Conservation (phyloP, 2,329 filamentous ascomycete genomes). For the Arthrinium phaeospermum region DNA sequence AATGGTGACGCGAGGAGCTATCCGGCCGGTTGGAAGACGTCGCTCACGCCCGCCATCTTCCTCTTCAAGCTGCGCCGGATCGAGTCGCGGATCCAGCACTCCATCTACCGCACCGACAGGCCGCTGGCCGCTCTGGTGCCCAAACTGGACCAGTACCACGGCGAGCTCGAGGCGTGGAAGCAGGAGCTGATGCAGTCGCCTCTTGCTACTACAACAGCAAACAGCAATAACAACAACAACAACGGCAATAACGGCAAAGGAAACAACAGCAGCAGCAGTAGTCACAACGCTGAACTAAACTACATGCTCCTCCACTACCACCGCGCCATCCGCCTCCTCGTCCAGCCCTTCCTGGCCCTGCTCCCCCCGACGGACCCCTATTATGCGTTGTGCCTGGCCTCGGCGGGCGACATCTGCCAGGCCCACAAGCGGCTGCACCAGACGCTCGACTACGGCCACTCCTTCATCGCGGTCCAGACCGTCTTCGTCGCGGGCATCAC, state of each 20-base stretch:
- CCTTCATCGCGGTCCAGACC: conserved; percentile 49
- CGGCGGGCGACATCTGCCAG: conserved; percentile 48
- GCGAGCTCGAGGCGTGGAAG: conserved; percentile 54
- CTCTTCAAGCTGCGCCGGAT: conserved; percentile 52
- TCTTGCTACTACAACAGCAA: conserved; percentile 29
- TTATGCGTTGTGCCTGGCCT: conserved; percentile 48
- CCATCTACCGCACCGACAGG: conserved; percentile 56
- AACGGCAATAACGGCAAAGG: background rate
- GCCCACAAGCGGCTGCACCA: conserved; percentile 49
- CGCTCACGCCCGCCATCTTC: conserved; percentile 49
- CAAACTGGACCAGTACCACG: conserved; percentile 52
- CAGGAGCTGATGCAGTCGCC: conserved; percentile 37
- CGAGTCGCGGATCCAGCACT: conserved; percentile 56
- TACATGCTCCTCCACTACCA: conserved; percentile 57
- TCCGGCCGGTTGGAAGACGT: conserved; percentile 35
- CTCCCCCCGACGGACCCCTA: conserved; percentile 52
- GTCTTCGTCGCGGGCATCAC: conserved; percentile 50
- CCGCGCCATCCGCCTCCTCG: conserved; percentile 53
- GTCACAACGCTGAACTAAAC: conserved; percentile 46
- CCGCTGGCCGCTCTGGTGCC: conserved; percentile 49
- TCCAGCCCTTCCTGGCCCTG: conserved; percentile 56
- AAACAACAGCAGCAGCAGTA: conserved; percentile 26
- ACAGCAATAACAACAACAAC: conserved; percentile 41
- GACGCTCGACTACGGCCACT: conserved; percentile 46
- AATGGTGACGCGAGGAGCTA: background rate